Base-by-base conservation (phyloP, 1,284 basidiomycete genomes). In the Macrocystidia cucumis region DNA sequence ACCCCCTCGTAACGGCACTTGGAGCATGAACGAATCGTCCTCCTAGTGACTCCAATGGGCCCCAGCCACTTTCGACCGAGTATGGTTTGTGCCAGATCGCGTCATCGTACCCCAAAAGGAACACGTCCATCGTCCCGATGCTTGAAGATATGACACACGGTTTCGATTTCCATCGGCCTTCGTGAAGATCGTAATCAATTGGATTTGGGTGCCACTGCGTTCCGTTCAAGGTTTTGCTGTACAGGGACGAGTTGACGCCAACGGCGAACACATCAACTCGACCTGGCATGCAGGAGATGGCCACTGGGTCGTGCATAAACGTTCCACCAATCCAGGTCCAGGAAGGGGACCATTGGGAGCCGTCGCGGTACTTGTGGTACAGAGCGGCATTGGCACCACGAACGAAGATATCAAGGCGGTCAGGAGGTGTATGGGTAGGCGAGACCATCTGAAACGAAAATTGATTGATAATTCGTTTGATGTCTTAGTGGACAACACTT, bases 241-340 rank as follows among this genome's bases (percentile, higher is more conserved):
- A 36, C 5, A 43, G 34, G 13, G 22, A 16, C 9, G 22, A 27
- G 30, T 43, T 31, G 16, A 27, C 37, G n/a, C 39, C 39, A 18
- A 40, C 34, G 12, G 21, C 34, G 34, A 43, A 43, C 29, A 43
- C 14, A 31, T 43, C 38, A 12, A 43, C 38, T 12, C 41, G 41
- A 13, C 40, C 33, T 4, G 41, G 20, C 12, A 38, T 35, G 38
- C 41, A 43, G 13, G 41, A 17, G 13, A 43, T 35, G 9, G 36
- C 17, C 16, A 32, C 14, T 21, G 36, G 36, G 9, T 38, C 36
- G 22, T 27, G 33, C 4, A 38, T 18, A 16, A 24, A 17, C 4
- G 23, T 16, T 8, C 36, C 36, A 6, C 36, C 36, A 9, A 34
- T 41, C 37, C n/a, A 23, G 33, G 16, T 13, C 29, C 18, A 28